Evolutionary conservation across 2,329 filamentous ascomycete species (phyloP).

Genomic region (Cordyceps tenuipes): DNA sequence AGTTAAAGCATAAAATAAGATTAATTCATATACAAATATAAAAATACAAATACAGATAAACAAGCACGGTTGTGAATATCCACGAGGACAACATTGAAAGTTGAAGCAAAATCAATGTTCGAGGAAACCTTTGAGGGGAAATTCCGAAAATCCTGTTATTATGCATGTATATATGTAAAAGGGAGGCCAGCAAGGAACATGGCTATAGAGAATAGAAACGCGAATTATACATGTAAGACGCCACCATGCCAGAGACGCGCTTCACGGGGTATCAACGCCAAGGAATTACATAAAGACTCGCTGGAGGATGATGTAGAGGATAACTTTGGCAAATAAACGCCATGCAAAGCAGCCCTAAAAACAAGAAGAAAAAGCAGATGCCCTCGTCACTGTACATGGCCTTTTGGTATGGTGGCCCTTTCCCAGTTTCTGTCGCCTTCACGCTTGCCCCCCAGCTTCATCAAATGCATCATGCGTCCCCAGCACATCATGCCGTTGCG

Average conservation of each 20-base stretch:
- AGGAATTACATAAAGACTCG: neutral
- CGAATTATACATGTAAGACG: neutral
- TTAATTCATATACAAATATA: neutral
- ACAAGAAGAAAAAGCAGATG: neutral
- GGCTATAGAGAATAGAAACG: neutral
- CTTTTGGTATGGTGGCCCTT: neutral
- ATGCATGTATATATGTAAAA: neutral
- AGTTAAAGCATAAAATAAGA: neutral
- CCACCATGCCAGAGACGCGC: neutral
- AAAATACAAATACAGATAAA: neutral
- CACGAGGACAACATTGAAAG: neutral
- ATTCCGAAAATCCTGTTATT: too few relatives aligned
- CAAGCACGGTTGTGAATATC: too few relatives aligned
- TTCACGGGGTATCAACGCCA: neutral
- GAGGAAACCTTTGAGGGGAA: too few relatives aligned
- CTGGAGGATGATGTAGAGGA: neutral
- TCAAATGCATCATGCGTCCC: conserved; percentile 38
- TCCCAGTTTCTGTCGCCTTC: conserved; percentile 11
- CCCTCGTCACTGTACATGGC: neutral
- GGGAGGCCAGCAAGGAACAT: too few relatives aligned
- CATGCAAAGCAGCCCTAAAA: neutral
- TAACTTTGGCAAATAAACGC: neutral
- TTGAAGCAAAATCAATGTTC: too few relatives aligned
- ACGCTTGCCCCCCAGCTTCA: conserved; percentile 16
- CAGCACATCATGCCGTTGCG: conserved; percentile 49